A percentile compares a stretch with the other conserved stretches of the same genome.
Evolutionary conservation across 2,329 filamentous ascomycete genomes (phyloP).

Genomic region (Phaeoacremonium minimum): DNA sequence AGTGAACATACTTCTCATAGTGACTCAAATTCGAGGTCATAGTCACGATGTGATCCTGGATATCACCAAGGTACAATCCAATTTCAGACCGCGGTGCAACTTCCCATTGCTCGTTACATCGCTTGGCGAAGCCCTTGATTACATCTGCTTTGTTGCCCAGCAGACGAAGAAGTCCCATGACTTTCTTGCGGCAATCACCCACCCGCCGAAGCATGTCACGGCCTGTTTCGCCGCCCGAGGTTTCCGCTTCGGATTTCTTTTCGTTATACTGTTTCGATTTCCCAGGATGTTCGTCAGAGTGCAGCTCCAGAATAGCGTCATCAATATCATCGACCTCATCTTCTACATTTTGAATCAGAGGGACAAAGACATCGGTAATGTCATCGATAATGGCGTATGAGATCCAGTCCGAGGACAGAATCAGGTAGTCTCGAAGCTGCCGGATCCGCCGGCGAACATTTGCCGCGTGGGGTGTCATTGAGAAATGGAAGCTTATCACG

Average conservation of each 20-base stretch:
- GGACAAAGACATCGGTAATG: slow-evolving; percentile 93
- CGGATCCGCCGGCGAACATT: slow-evolving; percentile 93
- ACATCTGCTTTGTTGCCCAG: slow-evolving; percentile 97
- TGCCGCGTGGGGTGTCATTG: slow-evolving; percentile 90
- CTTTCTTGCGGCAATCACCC: slow-evolving; percentile 91
- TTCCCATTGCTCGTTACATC: slow-evolving; percentile 97
- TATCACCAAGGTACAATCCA: slow-evolving; percentile 94
- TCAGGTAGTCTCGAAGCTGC: slow-evolving; percentile 89
- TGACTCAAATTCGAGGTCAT: slow-evolving; percentile 96
- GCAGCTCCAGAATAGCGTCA: slow-evolving; percentile 79
- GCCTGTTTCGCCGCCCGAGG: slow-evolving; percentile 40
- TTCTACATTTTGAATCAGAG: slow-evolving; percentile 88
- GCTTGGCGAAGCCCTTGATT: slow-evolving; percentile 97
- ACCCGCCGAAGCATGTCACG: slow-evolving; percentile 88
- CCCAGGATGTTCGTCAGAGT: slow-evolving; percentile 51
- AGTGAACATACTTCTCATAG: slow-evolving; percentile 78
- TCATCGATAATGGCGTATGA: slow-evolving; percentile 98
- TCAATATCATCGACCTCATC: slow-evolving; percentile 97
- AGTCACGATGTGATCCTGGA: slow-evolving; percentile 97
- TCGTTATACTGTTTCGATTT: slow-evolving; percentile 27
- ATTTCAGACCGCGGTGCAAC: slow-evolving; percentile 94
- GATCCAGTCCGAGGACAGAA: slow-evolving; percentile 94
- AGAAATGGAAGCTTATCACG: slow-evolving; percentile 94
- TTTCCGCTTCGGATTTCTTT: slow-evolving; percentile 33
- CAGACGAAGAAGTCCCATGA: slow-evolving; percentile 91